These are phyloP conservation scores for Thuja plicata DNA, from an alignment of 83 land plant species.

Conservation along the genomic window DNA sequence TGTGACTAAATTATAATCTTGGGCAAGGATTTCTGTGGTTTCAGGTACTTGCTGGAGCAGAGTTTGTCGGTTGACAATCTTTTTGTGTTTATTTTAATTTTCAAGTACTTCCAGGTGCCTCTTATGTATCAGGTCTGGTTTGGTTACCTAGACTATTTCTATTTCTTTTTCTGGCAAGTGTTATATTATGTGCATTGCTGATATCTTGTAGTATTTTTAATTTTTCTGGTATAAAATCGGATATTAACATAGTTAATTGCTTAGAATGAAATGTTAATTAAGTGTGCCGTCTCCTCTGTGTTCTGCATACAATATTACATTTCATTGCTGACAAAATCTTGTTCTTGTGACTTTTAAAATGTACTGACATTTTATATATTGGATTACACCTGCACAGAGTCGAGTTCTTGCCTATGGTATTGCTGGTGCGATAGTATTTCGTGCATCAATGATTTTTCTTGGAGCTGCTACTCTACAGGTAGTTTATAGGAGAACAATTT, in stretches of 20 bases:
- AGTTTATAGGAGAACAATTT: not conserved
- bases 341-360: not conserved
- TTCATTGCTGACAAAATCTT: not conserved
- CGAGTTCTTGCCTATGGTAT: constrained; percentile 98
- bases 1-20: not conserved
- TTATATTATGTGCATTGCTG: not conserved
- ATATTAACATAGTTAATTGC: not conserved
- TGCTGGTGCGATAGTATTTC: constrained; percentile 93
- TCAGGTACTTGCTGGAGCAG: constrained; percentile 95
- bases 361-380: not conserved
- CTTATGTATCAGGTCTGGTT: constrained; percentile 70
- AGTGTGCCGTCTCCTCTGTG: not conserved
- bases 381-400: constrained; percentile 39
- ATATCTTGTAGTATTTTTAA: not conserved
- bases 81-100: constrained; percentile 90
- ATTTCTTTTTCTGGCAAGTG: not conserved
- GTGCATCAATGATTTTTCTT: constrained; percentile 82
- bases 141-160: not conserved
- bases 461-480: constrained; percentile 98
- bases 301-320: not conserved
- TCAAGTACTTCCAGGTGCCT: constrained; percentile 95
- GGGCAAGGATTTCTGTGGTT: constrained; percentile 16
- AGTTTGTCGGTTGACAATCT: constrained; percentile 98
- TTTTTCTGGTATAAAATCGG: not conserved
- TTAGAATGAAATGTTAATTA: not conserved